Evolutionary conservation across 2,329 filamentous ascomycete species (phyloP).

Genomic region (Plenodomus biglobosus): DNA sequence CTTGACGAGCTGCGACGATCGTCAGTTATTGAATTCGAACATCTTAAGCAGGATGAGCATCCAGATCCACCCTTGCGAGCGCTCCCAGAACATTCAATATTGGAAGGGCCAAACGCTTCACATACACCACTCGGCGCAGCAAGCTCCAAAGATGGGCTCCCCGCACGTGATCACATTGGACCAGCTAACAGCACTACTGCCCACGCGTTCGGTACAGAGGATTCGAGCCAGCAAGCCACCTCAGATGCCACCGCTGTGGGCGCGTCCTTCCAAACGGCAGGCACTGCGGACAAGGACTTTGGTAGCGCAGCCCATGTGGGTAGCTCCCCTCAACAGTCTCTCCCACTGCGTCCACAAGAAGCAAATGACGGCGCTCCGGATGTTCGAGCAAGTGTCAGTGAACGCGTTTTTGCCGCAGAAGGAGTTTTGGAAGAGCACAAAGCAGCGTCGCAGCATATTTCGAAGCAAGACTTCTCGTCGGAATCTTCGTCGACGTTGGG

Average conservation of each 20-base stretch:
- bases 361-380: neutral
- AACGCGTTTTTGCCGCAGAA: slow-evolving; percentile 2
- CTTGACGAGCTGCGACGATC: slow-evolving; percentile 52
- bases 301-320: neutral
- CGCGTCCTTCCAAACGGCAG: neutral
- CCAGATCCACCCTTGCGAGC: slow-evolving; percentile 35
- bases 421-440: neutral
- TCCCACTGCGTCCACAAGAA: neutral
- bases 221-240: neutral
- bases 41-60: slow-evolving; percentile 39
- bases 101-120: slow-evolving; percentile 3
- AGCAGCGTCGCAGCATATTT: slow-evolving; percentile 4
- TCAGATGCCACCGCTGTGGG: neutral
- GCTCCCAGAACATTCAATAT: slow-evolving; percentile 42
- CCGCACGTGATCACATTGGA: no score
- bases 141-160: neutral
- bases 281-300: slow-evolving; percentile 8
- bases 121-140: neutral
- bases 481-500: slow-evolving; percentile 4
- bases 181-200: no score
- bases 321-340: neutral
- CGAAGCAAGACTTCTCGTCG: slow-evolving; percentile 4
- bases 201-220: neutral
- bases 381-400: neutral
- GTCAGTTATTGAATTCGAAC: slow-evolving; percentile 48